Evolutionary conservation across 306 rosid species (phyloP).

Genomic region (Comarum palustre): DNA sequence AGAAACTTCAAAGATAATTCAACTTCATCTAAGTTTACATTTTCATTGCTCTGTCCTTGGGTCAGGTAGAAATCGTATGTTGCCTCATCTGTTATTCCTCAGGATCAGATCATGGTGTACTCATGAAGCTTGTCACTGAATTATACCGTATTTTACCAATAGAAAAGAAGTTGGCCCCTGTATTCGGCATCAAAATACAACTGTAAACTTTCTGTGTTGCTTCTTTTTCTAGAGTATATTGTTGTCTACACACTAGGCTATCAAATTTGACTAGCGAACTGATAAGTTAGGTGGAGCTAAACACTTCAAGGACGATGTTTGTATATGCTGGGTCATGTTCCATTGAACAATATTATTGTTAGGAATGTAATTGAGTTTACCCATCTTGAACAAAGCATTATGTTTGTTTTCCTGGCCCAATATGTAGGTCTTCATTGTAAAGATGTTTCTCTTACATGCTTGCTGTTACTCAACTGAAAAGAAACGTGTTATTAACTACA

Average conservation of each 20-base stretch:
- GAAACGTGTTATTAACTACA: not conserved
- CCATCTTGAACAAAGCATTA: not conserved
- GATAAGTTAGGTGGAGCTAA: constrained; percentile 19
- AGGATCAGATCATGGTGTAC: constrained; percentile 16
- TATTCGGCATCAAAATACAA: not conserved
- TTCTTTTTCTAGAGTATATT: not conserved
- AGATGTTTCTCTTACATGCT: not conserved
- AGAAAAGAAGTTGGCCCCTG: constrained; percentile 9
- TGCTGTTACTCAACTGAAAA: not conserved
- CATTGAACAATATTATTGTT: not conserved
- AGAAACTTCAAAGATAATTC: not conserved
- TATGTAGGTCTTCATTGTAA: constrained; percentile 1
- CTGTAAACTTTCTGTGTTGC: constrained; percentile 3
- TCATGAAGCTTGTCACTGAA: not conserved
- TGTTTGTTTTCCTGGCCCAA: not conserved
- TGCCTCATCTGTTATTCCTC: not conserved
- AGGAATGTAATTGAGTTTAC: constrained; percentile 12
- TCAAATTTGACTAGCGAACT: constrained; percentile 12
- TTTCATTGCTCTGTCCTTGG: not conserved
- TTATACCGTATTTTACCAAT: not conserved
- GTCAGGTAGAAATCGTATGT: not conserved
- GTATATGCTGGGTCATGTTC: constrained; percentile 11
- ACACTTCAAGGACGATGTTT: constrained; percentile 13
- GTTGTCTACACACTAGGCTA: constrained; percentile 13
- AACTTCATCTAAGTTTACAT: not conserved